A percentile compares a stretch with the other conserved stretches of the same genome.
phyloP scores from a whole-genome alignment of 192 early-diverging fungal species.

The Backusella tarrabulga region DNA sequence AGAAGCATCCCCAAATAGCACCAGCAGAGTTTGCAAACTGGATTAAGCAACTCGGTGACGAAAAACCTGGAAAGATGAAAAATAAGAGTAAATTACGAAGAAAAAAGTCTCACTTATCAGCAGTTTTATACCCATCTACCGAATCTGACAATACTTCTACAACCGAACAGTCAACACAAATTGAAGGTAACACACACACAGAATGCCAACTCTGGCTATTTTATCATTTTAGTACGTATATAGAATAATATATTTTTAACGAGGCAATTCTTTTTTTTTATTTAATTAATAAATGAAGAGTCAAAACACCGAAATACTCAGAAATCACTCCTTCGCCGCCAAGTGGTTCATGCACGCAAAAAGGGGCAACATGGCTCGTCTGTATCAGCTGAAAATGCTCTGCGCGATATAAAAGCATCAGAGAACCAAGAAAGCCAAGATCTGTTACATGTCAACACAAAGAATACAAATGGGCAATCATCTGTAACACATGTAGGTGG shows the following conservation, averaged over 20 bases:
- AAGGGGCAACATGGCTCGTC: neutral
- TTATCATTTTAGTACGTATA: neutral
- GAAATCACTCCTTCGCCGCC: slow-evolving; percentile 5
- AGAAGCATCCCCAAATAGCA: neutral
- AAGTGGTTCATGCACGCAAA: neutral
- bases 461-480: neutral
- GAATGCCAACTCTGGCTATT: neutral
- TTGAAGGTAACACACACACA: neutral
- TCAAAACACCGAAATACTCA: slow-evolving; percentile 4
- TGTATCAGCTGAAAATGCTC: neutral
- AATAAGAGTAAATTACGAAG: neutral
- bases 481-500: neutral
- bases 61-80: neutral
- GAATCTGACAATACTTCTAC: neutral
- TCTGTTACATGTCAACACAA: neutral
- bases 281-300: neutral
- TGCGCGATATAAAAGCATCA: neutral
- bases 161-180: neutral
- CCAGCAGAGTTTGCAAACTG: neutral
- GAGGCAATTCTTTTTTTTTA: neutral
- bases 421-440: neutral
- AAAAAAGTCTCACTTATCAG: neutral
- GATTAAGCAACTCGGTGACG: neutral
- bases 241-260: neutral
- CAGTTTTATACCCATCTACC: neutral